Base-by-base conservation (phyloP, 169 alveolate genomes). In the Eimeria praecox region DNA sequence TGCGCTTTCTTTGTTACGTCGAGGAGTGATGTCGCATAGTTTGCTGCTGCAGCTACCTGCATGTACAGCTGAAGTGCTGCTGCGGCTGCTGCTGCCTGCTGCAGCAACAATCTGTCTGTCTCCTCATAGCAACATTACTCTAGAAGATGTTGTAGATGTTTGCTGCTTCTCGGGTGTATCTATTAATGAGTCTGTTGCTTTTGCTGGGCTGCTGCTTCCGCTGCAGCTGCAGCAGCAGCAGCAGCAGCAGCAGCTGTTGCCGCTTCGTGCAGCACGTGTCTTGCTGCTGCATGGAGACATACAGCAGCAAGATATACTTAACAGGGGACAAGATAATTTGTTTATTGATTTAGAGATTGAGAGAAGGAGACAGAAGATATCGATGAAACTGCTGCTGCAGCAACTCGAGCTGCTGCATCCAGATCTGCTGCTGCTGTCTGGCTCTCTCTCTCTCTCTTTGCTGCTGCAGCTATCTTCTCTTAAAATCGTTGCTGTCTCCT, bases 171-270 rank as follows among this genome's bases (percentile, higher is more conserved):
- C 18, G 27, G 89, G 89, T 22, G 46, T 24, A 3, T 33, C 40
- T 14, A 12, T 80, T 12, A 10, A 22, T 14, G 44, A 80, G n/a
- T 80, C 89, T 16, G 56, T 80, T n/a, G 64, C 35, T 8, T 24
- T 49, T 12, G 20, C 56, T 5, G 56, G 56, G 56, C 56, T 49
- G 56, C 56, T 49, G 56, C 56, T 80, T 30, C 89, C 89, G 38
- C 46, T 42, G 59, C 40, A 24, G 69, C 89, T 80, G 89, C 62
- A 80, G 89, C 89, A 80, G 42, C 40, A 80, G 42, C 40, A 46
- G 64, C 89, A 80, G 89, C 89, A 80, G 89, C 89, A 80, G 89
- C 89, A 80, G 89, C 89, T 80, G 89, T 66, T 80, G 66, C 89
- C 77, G 54, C 73, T 85, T 75, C 73, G 27, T 10, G n/a, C 20